phyloP scores from a whole-genome alignment of 2,329 filamentous ascomycete species.

The Colletotrichum graminicola region DNA sequence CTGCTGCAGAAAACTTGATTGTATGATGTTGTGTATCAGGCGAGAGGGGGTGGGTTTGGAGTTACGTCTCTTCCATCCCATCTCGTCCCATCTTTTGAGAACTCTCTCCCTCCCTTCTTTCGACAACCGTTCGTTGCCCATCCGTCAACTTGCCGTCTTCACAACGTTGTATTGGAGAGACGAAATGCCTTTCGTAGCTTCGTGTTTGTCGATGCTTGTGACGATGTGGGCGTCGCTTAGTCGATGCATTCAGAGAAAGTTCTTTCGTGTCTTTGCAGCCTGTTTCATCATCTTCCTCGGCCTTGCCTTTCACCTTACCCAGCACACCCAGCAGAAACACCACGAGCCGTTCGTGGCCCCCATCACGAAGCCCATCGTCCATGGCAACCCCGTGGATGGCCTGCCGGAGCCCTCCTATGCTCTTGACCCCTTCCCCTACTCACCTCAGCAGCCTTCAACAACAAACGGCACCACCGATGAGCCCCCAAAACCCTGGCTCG shows the following conservation, averaged over 20 bases:
- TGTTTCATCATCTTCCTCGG: constrained; percentile 23
- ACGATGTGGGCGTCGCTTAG: constrained; percentile 24
- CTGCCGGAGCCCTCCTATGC: constrained; percentile 39
- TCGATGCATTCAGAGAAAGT: constrained; percentile 26
- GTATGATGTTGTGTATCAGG: constrained; percentile 19
- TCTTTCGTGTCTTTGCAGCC: constrained; percentile 26
- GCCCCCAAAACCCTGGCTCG: constrained; percentile 46
- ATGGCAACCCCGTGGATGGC: constrained; percentile 32
- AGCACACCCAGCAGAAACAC: constrained; percentile 19
- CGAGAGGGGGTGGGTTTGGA: constrained; percentile 1
- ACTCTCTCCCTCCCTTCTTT: constrained; percentile 27
- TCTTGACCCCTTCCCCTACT: constrained; percentile 45
- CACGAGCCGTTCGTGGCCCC: constrained; percentile 38
- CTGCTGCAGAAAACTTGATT: neutral
- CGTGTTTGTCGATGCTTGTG: constrained; percentile 9
- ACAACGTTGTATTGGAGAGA: constrained; percentile 2
- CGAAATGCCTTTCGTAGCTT: constrained; percentile 25
- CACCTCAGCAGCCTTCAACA: constrained; percentile 42
- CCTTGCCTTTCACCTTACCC: constrained; percentile 23
- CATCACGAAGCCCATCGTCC: constrained; percentile 31
- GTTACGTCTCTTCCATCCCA: constrained; percentile 6
- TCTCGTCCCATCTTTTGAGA: constrained; percentile 35
- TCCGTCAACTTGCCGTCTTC: neutral
- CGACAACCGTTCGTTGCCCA: constrained; percentile 14
- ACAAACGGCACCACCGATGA: neutral